Evolutionary conservation across 345 rosid genomes (phyloP).

Genomic region (Psidium guajava): DNA sequence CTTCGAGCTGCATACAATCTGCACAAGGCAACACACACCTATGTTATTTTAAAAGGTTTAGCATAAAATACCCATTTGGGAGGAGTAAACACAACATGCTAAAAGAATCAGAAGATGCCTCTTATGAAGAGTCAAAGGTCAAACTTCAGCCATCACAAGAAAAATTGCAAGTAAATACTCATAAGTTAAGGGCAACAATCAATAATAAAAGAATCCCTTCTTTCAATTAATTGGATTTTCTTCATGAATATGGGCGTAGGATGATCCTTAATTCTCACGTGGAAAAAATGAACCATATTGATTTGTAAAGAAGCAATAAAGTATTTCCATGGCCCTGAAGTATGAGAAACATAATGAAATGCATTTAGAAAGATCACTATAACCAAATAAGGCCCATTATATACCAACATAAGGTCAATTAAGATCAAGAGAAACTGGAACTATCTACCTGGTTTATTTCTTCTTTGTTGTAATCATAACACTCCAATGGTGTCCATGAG

Average conservation of each 20-base stretch:
- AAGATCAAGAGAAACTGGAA: neutral
- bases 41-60: neutral
- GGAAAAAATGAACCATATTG: neutral
- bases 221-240: neutral
- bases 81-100: neutral
- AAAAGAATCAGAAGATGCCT: neutral
- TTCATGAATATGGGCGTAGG: fast-evolving
- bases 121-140: neutral
- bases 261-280: neutral
- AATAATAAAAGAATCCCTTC: neutral
- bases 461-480: conserved; percentile 65
- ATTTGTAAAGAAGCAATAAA: neutral
- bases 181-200: neutral
- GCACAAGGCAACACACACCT: conserved; percentile 2
- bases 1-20: conserved; percentile 62
- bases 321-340: neutral
- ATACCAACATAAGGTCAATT: neutral
- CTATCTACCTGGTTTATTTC: conserved; percentile 74
- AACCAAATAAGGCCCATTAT: neutral
- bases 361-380: neutral
- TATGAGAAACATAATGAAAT: neutral
- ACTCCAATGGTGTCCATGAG: conserved; percentile 52
- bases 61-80: neutral
- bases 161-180: neutral
- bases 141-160: neutral